Base-by-base conservation (phyloP, 2,329 filamentous ascomycete genomes). In the Chaetoscypha palmicola region DNA sequence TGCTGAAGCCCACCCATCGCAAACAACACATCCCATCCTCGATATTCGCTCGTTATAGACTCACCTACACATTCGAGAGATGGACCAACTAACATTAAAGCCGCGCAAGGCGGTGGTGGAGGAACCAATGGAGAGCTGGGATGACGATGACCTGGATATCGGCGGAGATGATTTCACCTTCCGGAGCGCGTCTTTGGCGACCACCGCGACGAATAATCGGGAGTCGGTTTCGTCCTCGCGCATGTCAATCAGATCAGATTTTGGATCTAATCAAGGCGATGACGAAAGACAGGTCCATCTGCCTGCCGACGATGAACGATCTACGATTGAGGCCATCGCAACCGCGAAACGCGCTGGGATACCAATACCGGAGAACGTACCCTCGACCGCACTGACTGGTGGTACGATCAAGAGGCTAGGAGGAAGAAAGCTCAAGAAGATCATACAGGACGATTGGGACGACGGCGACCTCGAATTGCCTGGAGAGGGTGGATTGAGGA, bases 321-420 rank as follows among this genome's bases (percentile, higher is more conserved):
- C 87, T 1, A 94, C 85, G 8, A 69, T 82, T 55, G 85, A 94
- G 61, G 90, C 92, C 48, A 91, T 98, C 57, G 79, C 86, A 19
- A 86, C 88, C 5, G 91, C 90, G 24, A 85, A 88, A 59, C 82
- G 81, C 62, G 90, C 89, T 20, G 92, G 92, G 54, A 95, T 98
- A 52, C 91, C 92, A 5, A 79, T 97, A 44, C 92, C 92, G 21
- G 72, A 78, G 40, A 90, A 90, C 61, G 80, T 97, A 23, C 89
- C 91, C 1, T 79, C 86, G 22, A 95, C 91, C 16, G 92, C 92
- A 22, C 71, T 98, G 32, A 77, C 92, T 62, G 91, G 91, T 41
- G 92, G 92, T 41, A 91, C 89, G 8, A 97, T 97, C 61, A 94
- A 94, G 68, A 76, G 90, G 55, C 73, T 97, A 24, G 90, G 90